Evolutionary conservation across 495 filamentous ascomycete species (phyloP), one percentile per base, ranked within the genome.

Genomic region (Neurospora tetraspora): DNA sequence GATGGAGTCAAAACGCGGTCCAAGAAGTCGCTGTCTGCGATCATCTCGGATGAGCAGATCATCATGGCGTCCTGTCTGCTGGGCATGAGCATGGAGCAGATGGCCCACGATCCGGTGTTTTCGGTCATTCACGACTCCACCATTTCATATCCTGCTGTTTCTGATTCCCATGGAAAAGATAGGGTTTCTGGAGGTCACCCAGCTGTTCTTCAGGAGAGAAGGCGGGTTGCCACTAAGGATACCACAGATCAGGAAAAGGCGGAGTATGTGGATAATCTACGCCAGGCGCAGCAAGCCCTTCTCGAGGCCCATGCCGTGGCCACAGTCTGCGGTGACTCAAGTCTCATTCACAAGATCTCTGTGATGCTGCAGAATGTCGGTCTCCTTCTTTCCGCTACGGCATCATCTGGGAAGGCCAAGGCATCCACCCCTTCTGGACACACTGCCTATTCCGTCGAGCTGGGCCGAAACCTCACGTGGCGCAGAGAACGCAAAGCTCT

Each of bases 61-160:
- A 80, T 84, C n/a, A 85, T 86, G 79, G 89, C 90, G 3, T 85
- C 86, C 59, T 83, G 86, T 45, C 81, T 89, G 9, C 80, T 92
- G 71, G 80, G 85, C 7, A 84, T 89, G 80, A 90, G 87, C 70
- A 80, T 91, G 74, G 88, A 89, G 23, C 85, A 89, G 69, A 90
- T 99, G 81, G 85, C 88, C 16, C 84, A 86, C 4, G 93, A 98
- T 82, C 91, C 94, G 11, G 91, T 94, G 2, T 97, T 94, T 79
- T 96, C 92, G 45, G 89, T 94, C 20, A 85, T 99, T 34, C 91
- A 93, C 9, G 96, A 99, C 73, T 98, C 96, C 7, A 97, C 93
- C 5, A 91, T 96, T 39, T 94, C 92, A 0, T 88, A 94, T 73
- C 93, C 94, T 10, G 89, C 92, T 4, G 83, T 94, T 39, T 78